Evolutionary conservation across 1,284 basidiomycete genomes (phyloP).

Genomic region (Cerioporus squamosus): DNA sequence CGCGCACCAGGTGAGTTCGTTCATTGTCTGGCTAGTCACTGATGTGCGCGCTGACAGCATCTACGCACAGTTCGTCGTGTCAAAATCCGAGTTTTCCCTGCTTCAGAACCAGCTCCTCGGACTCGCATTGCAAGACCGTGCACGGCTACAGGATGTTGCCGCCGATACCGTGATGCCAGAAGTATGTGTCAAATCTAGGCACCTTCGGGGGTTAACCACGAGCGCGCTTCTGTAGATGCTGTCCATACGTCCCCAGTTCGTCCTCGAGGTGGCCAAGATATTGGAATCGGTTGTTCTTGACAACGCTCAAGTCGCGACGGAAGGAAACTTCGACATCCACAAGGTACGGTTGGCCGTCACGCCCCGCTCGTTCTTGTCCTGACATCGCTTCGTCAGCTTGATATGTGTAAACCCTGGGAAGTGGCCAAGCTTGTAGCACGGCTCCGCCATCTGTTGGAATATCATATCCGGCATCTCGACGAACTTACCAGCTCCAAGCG

Average conservation of each 20-base stretch:
- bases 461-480: neutral
- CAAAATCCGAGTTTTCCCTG: constrained; percentile 6
- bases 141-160: neutral
- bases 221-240: neutral
- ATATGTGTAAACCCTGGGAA: neutral
- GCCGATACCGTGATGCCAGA: neutral
- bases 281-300: constrained; percentile 5
- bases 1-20: neutral
- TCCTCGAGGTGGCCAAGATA: neutral
- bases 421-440: neutral
- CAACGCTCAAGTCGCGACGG: neutral
- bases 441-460: neutral
- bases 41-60: neutral
- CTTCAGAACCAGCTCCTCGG: constrained; percentile 1
- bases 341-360: neutral
- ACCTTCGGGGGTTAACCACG: neutral
- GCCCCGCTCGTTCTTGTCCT: no score
- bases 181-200: neutral
- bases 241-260: constrained; percentile 6
- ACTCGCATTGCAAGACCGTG: constrained; percentile 7
- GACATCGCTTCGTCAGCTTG: neutral
- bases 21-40: neutral
- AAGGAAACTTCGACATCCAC: neutral
- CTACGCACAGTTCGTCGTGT: constrained; percentile 3
- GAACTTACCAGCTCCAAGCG: no score